Base-by-base conservation (phyloP, 192 early-diverging fungal genomes). In the Linderina pennispora region DNA sequence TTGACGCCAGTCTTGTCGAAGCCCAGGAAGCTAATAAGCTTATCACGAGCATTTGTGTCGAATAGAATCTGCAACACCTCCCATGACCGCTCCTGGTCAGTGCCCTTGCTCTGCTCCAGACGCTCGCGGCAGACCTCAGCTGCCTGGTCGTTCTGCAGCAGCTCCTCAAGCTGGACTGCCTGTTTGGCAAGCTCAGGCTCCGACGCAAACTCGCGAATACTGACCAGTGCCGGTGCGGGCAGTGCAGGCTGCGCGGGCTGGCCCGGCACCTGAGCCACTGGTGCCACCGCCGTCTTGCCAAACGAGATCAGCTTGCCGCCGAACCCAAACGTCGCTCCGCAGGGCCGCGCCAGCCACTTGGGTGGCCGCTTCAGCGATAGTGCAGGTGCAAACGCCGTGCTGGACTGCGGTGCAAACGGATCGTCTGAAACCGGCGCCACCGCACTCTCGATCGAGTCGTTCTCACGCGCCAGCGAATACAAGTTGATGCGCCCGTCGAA, bases 401-500 rank as follows among this genome's bases (percentile, higher is more conserved):
- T 47, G 35, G 59, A 43, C 48, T 63, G 55, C n/a, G 60, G 55
- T 0, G 86, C 85, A 64, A 93, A 93, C 24, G 88, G 87, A 57
- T 96, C 92, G 53, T 82, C 80, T 0, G 28, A 14, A 1, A 25
- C 40, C 11, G 33, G 42, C 4, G 45, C 37, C 4, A 22, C 23
- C 23, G 36, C 17, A 38, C 44, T 36, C 34, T 36, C 36, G 73
- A 66, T 65, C 80, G 85, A 14, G 14, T 22, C 47, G 31, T 24
- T 26, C 46, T 66, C 43, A 21, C 63, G 55, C 14, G 50, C 43
- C 8, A 97, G 63, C 10, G 88, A 85, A 50, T 92, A 84, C n/a
- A 98, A 63, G 25, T 73, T 83, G 46, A 98, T 74, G 61, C 83
- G 81, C n/a, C 94, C 94, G 63, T 99, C 96, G 53, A 92, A 99